Evolutionary conservation across 371 early-diverging fungal species (phyloP), one percentile per base, ranked within the genome.

Genomic region (Rhizopus delemar): DNA sequence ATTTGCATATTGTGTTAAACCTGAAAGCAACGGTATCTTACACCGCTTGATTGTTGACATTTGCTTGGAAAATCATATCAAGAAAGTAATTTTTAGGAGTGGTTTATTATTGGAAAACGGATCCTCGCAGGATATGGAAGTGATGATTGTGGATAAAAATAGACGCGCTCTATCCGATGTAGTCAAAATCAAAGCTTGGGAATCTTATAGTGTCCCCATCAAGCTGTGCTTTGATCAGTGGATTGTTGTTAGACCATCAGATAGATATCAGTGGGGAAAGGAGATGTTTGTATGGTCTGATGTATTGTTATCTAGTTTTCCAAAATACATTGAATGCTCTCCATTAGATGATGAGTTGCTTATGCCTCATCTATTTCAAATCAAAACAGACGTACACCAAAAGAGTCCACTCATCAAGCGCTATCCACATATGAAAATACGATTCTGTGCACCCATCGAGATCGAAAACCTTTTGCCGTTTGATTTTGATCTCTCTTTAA

Each of bases 391-490:
- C 0, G 69, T 62, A 51, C 78, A 80, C 51, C 69, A 66, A 11
- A 73, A 65, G 9, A 73, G 69, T 35, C 62, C 74, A 0, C 9
- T 73, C 3, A 52, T 59, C 5, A 60, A 61, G 69, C 67, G 77
- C 60, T 91, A 90, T 63, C 93, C 93, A 39, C 73, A 75, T 33
- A 74, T 93, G 83, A 81, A 80, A 0, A 68, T 92, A 12, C 80
- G 79, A 46, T 65, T 95, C 11, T 69, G 86, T 22, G 80, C 93
- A 6, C 93, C 95, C 9, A 70, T 93, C 57, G 84, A 88, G 65
- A 70, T 95, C 5, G 93, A 93, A 69, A 95, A 95, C 62, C 70
- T 90, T n/a, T 70, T 95, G 32, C 95, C 95, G 0, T 90, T 83
- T 66, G 80, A 86, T 51, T 68, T 92, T 55, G 74, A 83, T 41